These are phyloP conservation scores for Chaetomium strumarium DNA, from an alignment of 2,329 filamentous ascomycete genomes.

Conservation along the genomic window DNA sequence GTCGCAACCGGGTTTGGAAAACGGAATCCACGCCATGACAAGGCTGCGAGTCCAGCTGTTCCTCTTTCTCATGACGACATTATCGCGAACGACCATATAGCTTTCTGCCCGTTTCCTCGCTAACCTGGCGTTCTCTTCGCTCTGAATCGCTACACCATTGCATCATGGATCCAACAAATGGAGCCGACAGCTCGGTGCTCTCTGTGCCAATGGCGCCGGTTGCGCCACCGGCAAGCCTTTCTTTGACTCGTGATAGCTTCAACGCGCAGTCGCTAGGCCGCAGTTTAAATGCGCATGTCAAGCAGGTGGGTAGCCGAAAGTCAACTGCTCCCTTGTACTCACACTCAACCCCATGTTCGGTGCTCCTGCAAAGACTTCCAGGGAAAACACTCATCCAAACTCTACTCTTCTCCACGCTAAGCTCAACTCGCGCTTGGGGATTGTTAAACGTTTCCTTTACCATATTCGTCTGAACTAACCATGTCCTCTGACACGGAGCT, in stretches of 20 bases:
- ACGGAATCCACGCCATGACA: background rate
- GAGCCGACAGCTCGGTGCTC: background rate
- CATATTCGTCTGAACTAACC: background rate
- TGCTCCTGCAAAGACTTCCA: too few species aligned
- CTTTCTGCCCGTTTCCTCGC: background rate
- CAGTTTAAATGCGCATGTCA: conserved; percentile 58
- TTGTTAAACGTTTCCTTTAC: background rate
- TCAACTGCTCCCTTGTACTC: background rate
- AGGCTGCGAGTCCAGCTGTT: background rate
- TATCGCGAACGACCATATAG: background rate
- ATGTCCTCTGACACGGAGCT: conserved; percentile 6
- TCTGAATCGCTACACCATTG: background rate
- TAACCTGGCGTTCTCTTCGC: background rate
- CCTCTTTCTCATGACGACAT: background rate
- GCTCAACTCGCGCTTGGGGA: background rate
- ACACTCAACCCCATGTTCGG: background rate
- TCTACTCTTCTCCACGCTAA: background rate
- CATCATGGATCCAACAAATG: conserved; percentile 7
- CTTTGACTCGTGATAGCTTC: conserved; percentile 44
- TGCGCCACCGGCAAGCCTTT: conserved; percentile 19
- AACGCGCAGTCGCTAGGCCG: conserved; percentile 63
- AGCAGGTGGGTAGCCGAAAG: conserved; percentile 50
- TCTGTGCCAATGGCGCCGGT: conserved; percentile 6
- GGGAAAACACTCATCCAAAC: background rate
- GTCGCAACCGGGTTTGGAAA: background rate